phyloP scores from a whole-genome alignment of 208 protist genomes.

The Trypanosoma conorhini region DNA sequence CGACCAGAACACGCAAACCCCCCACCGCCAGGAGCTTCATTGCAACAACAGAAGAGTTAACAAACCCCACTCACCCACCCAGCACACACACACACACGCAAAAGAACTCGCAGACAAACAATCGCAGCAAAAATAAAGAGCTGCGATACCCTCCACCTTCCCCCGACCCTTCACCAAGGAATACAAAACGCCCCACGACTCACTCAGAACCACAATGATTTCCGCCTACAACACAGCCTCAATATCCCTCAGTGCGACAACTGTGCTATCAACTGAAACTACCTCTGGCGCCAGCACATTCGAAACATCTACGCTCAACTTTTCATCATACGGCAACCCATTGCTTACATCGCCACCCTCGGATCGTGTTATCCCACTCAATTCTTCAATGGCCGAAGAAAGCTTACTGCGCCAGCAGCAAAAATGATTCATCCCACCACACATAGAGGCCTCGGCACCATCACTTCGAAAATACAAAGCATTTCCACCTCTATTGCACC shows the following conservation, averaged over 20 bases:
- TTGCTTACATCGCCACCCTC: not conserved
- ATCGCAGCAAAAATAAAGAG: no score
- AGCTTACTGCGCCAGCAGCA: constrained; percentile 16
- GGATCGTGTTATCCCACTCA: not conserved
- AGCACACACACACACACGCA: no score
- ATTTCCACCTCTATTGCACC: not conserved
- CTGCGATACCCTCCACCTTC: not conserved
- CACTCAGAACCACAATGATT: not conserved
- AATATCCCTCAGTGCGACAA: not conserved
- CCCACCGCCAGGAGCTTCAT: no score
- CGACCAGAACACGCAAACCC: not conserved
- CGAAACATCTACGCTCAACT: constrained; percentile 2
- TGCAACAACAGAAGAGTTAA: no score
- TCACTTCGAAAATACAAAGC: not conserved
- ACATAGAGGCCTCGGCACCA: not conserved
- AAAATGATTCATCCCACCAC: not conserved
- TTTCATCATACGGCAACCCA: not conserved
- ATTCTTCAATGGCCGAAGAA: not conserved
- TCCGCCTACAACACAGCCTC: not conserved
- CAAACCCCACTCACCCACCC: no score
- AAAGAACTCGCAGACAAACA: no score
- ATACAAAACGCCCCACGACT: not conserved
- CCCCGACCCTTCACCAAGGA: not conserved
- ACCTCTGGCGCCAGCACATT: not conserved
- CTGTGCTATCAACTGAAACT: constrained; percentile 1